Evolutionary conservation across 2,329 filamentous ascomycete species (phyloP).

Genomic region (Claviceps citrina): DNA sequence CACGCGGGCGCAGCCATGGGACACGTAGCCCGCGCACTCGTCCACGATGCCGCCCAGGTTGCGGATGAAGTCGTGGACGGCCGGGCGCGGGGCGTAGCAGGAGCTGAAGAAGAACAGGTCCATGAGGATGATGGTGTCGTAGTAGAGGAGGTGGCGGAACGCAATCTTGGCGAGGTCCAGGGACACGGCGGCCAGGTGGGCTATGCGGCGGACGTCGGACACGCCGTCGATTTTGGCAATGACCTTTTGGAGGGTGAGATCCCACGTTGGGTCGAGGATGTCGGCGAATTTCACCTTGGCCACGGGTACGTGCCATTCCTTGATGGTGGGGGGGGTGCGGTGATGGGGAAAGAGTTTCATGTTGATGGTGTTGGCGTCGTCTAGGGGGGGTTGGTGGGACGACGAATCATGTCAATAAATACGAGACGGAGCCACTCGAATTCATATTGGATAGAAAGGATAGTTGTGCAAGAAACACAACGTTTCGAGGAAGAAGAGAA

Average conservation of each 20-base stretch:
- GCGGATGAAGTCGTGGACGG: slow-evolving; percentile 63
- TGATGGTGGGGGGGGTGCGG: slow-evolving; percentile 58
- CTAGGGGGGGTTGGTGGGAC: slow-evolving; percentile 26
- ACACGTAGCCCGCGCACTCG: slow-evolving; percentile 78
- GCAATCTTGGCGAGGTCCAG: slow-evolving; percentile 74
- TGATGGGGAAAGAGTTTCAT: slow-evolving; percentile 88
- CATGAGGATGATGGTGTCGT: slow-evolving; percentile 75
- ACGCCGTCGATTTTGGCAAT: slow-evolving; percentile 82
- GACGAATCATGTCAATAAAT: no score
- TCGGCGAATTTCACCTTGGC: slow-evolving; percentile 49
- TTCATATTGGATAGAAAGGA: no score
- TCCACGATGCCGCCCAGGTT: slow-evolving; percentile 62
- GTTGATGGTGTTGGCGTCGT: slow-evolving; percentile 87
- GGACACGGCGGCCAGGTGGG: slow-evolving; percentile 71
- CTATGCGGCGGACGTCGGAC: slow-evolving; percentile 75
- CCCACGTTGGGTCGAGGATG: slow-evolving; percentile 54
- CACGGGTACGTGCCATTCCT: slow-evolving; percentile 83
- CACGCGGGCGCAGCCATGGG: slow-evolving; percentile 29
- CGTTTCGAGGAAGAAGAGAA: no score
- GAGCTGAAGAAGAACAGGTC: slow-evolving; percentile 92
- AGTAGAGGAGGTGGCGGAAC: slow-evolving; percentile 80
- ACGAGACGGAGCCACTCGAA: no score
- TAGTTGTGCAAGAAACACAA: no score
- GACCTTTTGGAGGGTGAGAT: slow-evolving; percentile 63
- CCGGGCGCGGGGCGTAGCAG: slow-evolving; percentile 69